Evolutionary conservation across 495 filamentous ascomycete species (phyloP), one percentile per base, ranked within the genome.

Genomic region (Recurvomyces mirabilis): DNA sequence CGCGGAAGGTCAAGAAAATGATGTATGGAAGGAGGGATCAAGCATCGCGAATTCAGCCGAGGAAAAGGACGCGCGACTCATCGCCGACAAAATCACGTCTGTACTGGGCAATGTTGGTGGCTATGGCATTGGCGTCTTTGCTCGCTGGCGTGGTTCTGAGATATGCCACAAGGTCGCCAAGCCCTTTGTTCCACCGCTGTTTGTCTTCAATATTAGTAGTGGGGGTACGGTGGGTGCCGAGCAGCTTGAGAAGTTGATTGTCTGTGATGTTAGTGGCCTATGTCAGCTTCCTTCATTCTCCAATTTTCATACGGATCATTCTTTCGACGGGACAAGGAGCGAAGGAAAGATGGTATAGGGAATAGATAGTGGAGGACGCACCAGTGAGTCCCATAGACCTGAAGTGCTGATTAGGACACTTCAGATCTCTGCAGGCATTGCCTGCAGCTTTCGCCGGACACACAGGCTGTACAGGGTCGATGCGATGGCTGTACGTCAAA

Each of bases 401-500:
- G 54, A 89, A 85, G 66, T 96, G 93, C 65, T 95, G 89, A 52
- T 68, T 75, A 43, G 76, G 63, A 54, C 81, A 83, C 28, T 68
- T 69, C 14, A 64, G 61, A 54, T 86, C 77, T 48, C 88, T 84
- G 64, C 91, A 98, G 41, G 74, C 68, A 38, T 84, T 81, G 24
- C 79, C 82, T 25, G 69, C 66, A 49, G 82, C 60, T 57, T 93
- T 87, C 54, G 70, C 80, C 1, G 69, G 77, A 60, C 91, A 96
- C 15, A 96, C 44, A 37, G 71, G 72, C 48, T 70, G 78, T 51
- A 74, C 69, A 5, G 81, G 65, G 57, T 95, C 73, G 60, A 96
- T 89, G 43, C 75, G 76, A 62, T 89, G 78, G 60, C 85, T 95
- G 67, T 88, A 96, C 33, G 85, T 95, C 71, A 93, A 68, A 50